Percentiles rank a stretch among this genome's conserved stretches.
phyloP scores from a whole-genome alignment of 192 early-diverging fungal genomes.

The Phycomyces blakesleeanus region DNA sequence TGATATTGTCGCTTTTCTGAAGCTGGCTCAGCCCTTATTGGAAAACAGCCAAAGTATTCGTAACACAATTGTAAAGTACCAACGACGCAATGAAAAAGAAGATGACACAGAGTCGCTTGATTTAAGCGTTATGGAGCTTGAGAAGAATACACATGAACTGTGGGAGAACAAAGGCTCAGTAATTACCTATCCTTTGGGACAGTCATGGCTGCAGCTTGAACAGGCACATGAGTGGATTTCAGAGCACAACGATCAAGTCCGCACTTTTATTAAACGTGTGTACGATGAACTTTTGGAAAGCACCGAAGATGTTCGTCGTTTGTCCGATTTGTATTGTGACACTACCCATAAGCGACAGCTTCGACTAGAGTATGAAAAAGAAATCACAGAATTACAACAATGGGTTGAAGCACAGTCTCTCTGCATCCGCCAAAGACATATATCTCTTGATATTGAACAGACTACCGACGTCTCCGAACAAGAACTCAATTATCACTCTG shows the following conservation, averaged over 20 bases:
- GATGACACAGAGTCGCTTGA: not conserved
- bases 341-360: not conserved
- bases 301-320: not conserved
- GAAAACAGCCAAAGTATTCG: not conserved
- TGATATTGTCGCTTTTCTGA: not conserved
- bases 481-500: not conserved
- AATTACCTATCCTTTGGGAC: not conserved
- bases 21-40: not conserved
- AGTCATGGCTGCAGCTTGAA: not conserved
- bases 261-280: not conserved
- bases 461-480: not conserved
- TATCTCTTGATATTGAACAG: not conserved
- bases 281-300: not conserved
- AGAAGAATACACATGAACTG: not conserved
- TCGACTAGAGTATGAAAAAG: not conserved
- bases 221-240: not conserved
- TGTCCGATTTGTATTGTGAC: not conserved
- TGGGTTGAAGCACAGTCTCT: constrained; percentile 4
- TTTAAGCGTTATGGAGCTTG: not conserved
- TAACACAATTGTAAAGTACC: not conserved
- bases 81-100: not conserved
- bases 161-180: not conserved
- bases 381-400: not conserved
- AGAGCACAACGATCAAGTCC: not conserved
- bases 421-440: not conserved